Evolutionary conservation across 2,329 filamentous ascomycete genomes (phyloP).

Genomic region (Pseudogymnoascus sp.): DNA sequence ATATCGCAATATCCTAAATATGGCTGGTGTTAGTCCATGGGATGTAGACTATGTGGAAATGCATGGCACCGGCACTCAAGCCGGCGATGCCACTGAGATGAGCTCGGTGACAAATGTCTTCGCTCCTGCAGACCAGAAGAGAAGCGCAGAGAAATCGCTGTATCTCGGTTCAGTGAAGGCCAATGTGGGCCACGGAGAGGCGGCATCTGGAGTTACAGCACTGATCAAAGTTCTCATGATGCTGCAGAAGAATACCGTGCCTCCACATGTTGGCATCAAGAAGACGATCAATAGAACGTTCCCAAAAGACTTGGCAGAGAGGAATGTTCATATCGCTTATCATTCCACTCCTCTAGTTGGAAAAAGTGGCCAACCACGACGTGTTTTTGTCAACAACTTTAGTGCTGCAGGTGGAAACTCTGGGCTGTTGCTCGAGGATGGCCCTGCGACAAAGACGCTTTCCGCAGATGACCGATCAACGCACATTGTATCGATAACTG

Average conservation of each 20-base stretch:
- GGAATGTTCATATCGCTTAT: conserved; percentile 25
- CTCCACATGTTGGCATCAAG: conserved; percentile 26
- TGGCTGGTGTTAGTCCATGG: conserved; percentile 65
- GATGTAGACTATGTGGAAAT: conserved; percentile 81
- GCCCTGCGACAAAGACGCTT: conserved; percentile 24
- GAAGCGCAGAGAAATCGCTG: conserved; percentile 41
- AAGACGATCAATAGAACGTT: conserved; percentile 29
- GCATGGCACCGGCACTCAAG: conserved; percentile 83
- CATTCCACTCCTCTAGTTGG: conserved; percentile 28
- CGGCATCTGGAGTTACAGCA: conserved; percentile 27
- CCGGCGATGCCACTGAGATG: conserved; percentile 78
- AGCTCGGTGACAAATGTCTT: conserved; percentile 61
- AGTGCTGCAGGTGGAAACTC: conserved; percentile 29
- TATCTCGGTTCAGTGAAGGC: conserved; percentile 32
- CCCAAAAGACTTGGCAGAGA: conserved; percentile 30
- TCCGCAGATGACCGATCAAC: conserved; percentile 34
- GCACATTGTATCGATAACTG: conserved; percentile 41
- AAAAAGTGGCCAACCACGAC: conserved; percentile 25
- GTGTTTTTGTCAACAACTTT: conserved; percentile 44
- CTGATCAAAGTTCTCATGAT: conserved; percentile 29
- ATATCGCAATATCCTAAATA: conserved; percentile 60
- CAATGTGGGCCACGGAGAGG: conserved; percentile 30
- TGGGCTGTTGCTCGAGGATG: conserved; percentile 26
- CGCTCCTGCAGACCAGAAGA: conserved; percentile 42
- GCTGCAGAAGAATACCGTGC: conserved; percentile 25